phyloP scores from a whole-genome alignment of 192 early-diverging fungal genomes.

The Backusella psychrophila region DNA sequence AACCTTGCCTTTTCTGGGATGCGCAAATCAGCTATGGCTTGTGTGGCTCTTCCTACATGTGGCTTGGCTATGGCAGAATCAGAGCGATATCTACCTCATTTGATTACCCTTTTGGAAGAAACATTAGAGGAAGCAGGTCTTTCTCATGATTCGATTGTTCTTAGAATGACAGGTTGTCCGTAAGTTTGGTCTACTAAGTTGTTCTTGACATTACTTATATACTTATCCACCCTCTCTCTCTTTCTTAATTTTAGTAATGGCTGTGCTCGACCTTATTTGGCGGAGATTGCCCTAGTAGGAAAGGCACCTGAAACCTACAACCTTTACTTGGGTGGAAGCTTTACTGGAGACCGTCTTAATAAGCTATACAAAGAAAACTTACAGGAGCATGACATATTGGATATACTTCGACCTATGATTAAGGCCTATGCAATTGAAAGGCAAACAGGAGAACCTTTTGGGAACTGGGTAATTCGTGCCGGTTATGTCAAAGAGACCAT shows the following conservation, averaged over 20 bases:
- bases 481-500: constrained; percentile 75
- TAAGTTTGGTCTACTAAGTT: not conserved
- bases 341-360: constrained; percentile 80
- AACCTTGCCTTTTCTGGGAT: constrained; percentile 77
- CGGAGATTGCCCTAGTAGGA: constrained; percentile 93
- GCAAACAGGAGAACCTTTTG: constrained; percentile 78
- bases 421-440: constrained; percentile 72
- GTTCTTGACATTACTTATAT: too few species aligned
- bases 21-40: constrained; percentile 88
- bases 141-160: constrained; percentile 82
- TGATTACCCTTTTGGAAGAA: constrained; percentile 77
- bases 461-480: constrained; percentile 89
- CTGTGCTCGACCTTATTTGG: constrained; percentile 90
- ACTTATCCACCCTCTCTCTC: not conserved
- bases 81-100: constrained; percentile 87
- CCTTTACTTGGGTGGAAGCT: constrained; percentile 89
- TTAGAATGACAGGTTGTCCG: constrained; percentile 97
- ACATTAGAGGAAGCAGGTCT: constrained; percentile 80
- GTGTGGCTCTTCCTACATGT: constrained; percentile 93
- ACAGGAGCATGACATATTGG: constrained; percentile 84
- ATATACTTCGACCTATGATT: constrained; percentile 75
- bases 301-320: constrained; percentile 96
- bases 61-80: constrained; percentile 94
- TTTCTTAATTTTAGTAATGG: constrained; percentile 55
- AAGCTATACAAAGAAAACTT: constrained; percentile 90